Evolutionary conservation across 768 basidiomycete species (phyloP).

Genomic region (Lactarius evosmus): DNA sequence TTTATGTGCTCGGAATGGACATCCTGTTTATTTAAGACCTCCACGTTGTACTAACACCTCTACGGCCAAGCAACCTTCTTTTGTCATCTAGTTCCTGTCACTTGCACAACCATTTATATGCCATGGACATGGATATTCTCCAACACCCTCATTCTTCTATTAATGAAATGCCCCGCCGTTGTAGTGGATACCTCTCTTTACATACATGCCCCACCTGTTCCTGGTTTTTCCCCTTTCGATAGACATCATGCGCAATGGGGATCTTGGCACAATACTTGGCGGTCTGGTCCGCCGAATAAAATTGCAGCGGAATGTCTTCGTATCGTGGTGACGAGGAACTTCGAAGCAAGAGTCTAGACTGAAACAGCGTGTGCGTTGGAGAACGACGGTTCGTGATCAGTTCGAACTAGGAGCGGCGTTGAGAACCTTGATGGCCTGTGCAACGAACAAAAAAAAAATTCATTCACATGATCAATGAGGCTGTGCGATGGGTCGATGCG

Average conservation of each 20-base stretch:
- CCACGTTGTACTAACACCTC: slow-evolving; percentile 15
- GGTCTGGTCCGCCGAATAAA: background rate
- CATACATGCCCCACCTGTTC: background rate
- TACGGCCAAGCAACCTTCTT: background rate
- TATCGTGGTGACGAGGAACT: background rate
- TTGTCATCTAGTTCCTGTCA: background rate
- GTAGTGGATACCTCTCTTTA: slow-evolving; percentile 6
- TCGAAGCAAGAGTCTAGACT: background rate
- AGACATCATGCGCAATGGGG: background rate
- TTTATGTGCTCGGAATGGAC: slow-evolving; percentile 8
- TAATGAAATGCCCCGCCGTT: slow-evolving; percentile 1
- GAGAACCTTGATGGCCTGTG: slow-evolving; percentile 10
- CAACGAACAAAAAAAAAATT: background rate
- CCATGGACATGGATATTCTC: slow-evolving; percentile 4
- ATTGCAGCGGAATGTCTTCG: background rate
- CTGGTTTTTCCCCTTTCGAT: background rate
- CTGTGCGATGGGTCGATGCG: too few relatives aligned
- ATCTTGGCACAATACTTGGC: background rate
- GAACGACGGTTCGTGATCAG: background rate
- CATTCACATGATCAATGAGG: background rate
- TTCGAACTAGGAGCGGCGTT: background rate
- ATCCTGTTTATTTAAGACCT: background rate
- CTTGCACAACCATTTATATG: background rate
- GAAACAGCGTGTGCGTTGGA: background rate
- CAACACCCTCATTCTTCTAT: background rate